phyloP scores from a whole-genome alignment of 2,329 filamentous ascomycete species.

The Paraphoma chrysanthemicola region DNA sequence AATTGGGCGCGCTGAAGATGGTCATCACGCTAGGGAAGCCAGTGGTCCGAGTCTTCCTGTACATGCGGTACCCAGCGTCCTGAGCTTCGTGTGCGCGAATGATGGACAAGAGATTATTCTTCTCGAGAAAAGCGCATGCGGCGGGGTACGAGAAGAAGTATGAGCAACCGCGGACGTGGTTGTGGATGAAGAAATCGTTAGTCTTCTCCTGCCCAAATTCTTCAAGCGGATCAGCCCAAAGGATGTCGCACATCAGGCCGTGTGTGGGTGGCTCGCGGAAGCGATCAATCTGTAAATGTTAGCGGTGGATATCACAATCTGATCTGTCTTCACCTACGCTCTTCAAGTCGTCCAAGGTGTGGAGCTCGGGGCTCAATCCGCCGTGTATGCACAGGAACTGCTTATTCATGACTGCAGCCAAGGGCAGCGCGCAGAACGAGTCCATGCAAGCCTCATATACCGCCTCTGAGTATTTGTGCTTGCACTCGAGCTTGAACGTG shows the following conservation, averaged over 20 bases:
- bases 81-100: conserved; percentile 98
- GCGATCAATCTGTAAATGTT: conserved; percentile 77
- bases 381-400: conserved; percentile 99
- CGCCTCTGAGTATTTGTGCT: conserved; percentile 97
- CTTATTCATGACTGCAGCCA: conserved; percentile 99
- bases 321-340: conserved; percentile 63
- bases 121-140: conserved; percentile 95
- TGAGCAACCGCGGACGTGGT: conserved; percentile 96
- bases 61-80: conserved; percentile 99
- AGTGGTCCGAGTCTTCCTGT: conserved; percentile 96
- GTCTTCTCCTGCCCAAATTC: conserved; percentile 99
- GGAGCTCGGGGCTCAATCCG: conserved; percentile 91
- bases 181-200: conserved; percentile 96
- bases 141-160: conserved; percentile 99
- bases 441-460: conserved; percentile 99
- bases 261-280: conserved; percentile 98
- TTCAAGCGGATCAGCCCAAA: conserved; percentile 97
- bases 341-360: conserved; percentile 93
- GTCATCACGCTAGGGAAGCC: conserved; percentile 99
- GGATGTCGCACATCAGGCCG: conserved; percentile 98
- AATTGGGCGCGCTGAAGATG: conserved; percentile 98
- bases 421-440: conserved; percentile 90
- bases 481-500: conserved; percentile 99
- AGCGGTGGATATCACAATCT: conserved; percentile 16
- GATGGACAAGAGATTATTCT: conserved; percentile 96